Conservation (phyloP, 805 yeast genomes). For the Suhomyces prunicola region DNA sequence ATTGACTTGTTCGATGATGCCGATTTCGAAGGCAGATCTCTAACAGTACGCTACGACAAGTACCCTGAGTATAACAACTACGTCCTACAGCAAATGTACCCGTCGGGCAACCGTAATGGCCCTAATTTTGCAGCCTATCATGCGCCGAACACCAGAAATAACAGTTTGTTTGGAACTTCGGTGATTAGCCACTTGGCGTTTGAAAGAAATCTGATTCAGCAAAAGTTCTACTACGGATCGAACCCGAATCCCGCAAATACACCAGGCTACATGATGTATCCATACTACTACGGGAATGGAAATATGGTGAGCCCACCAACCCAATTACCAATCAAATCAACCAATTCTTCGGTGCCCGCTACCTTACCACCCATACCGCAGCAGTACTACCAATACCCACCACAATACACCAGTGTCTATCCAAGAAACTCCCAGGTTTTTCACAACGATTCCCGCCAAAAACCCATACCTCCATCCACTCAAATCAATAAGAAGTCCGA, state of each 20-base stretch:
- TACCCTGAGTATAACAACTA: slow-evolving; percentile 42
- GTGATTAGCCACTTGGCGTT: slow-evolving; percentile 23
- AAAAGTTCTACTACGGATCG: slow-evolving; percentile 26
- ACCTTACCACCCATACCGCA: slow-evolving; percentile 1
- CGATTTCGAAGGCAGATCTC: slow-evolving; percentile 55
- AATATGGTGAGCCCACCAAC: not conserved
- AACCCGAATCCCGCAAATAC: slow-evolving; percentile 1
- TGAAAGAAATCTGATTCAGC: slow-evolving; percentile 32
- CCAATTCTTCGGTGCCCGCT: not conserved
- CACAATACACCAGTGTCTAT: not conserved
- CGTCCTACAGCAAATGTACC: slow-evolving; percentile 23
- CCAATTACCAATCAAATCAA: not conserved
- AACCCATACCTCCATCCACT: not conserved
- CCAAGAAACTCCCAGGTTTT: not conserved
- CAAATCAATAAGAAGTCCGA: not conserved
- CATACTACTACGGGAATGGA: slow-evolving; percentile 8
- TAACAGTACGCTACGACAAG: slow-evolving; percentile 61
- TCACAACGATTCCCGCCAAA: not conserved
- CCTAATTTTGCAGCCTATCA: not conserved
- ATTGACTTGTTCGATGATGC: slow-evolving; percentile 50
- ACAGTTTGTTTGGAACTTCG: slow-evolving; percentile 9
- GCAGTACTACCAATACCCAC: not conserved
- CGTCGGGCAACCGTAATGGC: slow-evolving; percentile 1
- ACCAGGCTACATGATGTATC: slow-evolving; percentile 6
- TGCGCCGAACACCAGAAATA: not conserved